Evolutionary conservation across 2,329 filamentous ascomycete genomes (phyloP), one percentile per base, ranked within the genome.

Genomic region (Penicillium sp.): DNA sequence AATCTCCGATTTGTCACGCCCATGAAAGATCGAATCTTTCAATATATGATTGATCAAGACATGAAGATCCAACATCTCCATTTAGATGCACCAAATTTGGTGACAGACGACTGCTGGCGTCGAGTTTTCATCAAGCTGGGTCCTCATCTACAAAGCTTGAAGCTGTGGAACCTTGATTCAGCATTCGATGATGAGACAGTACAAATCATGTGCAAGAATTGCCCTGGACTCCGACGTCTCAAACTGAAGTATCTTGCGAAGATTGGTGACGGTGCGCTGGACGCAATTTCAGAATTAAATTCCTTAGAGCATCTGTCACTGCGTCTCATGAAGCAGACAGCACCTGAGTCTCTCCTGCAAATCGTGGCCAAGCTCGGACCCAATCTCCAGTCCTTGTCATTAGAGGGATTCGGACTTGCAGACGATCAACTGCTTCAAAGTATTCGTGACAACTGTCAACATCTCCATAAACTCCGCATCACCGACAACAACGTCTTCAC

Each of bases 1-100:
- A 84, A 87, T 48, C 68, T 94, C 8, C 80, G 84, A 32, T 90
- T 89, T 54, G 86, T 82, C n/a, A 85, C 92, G 33, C 89, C 95
- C 57, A 83, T 95, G 71, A 95, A 94, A 63, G 84, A 95, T 54
- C 72, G 73, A 26, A 84, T 88, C 28, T 75, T 95, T 62, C 77
- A 86, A 35, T 95, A 90, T 60, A 76, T 95, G 55, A 70, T 85
- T 13, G 79, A 80, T 38, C 84, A 85, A 32, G 75, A 84, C 33
- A 75, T 79, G 33, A 65, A 75, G 6, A 70, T 95, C n/a, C 76
- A 80, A 42, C 74, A 79, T 39, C 71, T 96, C 29, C 84, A 87
- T 46, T 73, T 96, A 0, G 82, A 92, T 46, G 85, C 87, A 8
- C 80, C 86, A 7, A 96, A 95, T 50, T 76, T 96, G 1, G 70